These are phyloP conservation scores for Decorospora gaudefroyi DNA, from an alignment of 2,329 filamentous ascomycete genomes.

Conservation along the genomic window DNA sequence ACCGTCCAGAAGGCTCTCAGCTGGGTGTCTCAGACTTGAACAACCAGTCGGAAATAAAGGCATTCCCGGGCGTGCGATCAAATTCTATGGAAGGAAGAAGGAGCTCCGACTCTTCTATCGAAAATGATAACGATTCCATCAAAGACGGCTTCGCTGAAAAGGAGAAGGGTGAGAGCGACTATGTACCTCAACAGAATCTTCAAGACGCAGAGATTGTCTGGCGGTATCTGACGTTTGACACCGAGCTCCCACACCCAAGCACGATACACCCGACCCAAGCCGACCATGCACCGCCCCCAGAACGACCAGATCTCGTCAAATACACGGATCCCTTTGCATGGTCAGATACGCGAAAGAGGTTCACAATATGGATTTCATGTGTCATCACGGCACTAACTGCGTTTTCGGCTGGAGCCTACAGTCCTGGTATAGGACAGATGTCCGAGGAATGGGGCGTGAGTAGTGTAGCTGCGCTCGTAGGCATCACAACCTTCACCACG, in stretches of 20 bases:
- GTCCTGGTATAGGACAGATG: slow-evolving; percentile 69
- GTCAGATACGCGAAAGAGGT: slow-evolving; percentile 68
- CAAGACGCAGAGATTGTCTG: slow-evolving; percentile 53
- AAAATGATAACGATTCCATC: slow-evolving; percentile 15
- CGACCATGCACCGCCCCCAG: slow-evolving; percentile 54
- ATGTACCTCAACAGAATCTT: slow-evolving; percentile 14
- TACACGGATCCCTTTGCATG: slow-evolving; percentile 75
- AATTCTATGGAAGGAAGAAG: slow-evolving; percentile 1
- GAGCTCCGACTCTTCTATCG: slow-evolving; percentile 17
- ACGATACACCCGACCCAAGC: slow-evolving; percentile 42
- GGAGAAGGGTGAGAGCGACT: slow-evolving; percentile 14
- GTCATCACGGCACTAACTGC: slow-evolving; percentile 76
- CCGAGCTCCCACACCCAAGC: slow-evolving; percentile 57
- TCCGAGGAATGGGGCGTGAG: slow-evolving; percentile 67
- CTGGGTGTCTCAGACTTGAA: slow-evolving; percentile 13
- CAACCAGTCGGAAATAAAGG: slow-evolving; percentile 40
- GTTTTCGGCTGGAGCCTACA: slow-evolving; percentile 80
- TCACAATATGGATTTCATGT: slow-evolving; percentile 75
- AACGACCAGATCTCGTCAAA: slow-evolving; percentile 66
- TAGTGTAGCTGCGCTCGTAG: slow-evolving; percentile 67
- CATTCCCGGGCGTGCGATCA: slow-evolving; percentile 11
- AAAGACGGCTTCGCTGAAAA: slow-evolving; percentile 24
- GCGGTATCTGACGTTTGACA: slow-evolving; percentile 66
- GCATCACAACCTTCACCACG: slow-evolving; percentile 78
- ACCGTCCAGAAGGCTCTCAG: slow-evolving; percentile 35